A percentile compares a stretch with the other conserved stretches of the same genome.
Conservation (phyloP, 768 basidiomycete genomes). For the Boletellus sp. region DNA sequence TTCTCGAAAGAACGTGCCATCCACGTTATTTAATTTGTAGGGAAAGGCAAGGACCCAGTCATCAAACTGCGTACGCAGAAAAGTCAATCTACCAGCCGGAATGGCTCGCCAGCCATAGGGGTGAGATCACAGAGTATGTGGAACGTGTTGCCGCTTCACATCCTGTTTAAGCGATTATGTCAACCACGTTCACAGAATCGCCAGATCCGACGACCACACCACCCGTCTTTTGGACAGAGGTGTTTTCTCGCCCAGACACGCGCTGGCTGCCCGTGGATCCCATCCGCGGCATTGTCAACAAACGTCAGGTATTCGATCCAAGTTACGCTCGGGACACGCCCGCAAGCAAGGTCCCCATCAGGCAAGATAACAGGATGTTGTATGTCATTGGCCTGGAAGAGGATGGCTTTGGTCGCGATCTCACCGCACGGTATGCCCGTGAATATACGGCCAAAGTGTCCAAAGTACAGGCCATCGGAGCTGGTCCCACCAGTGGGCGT, state of each 20-base stretch:
- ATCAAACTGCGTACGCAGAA: slow-evolving; percentile 58
- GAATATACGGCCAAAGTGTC: slow-evolving; percentile 76
- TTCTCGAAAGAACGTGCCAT: slow-evolving; percentile 3
- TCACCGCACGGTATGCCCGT: slow-evolving; percentile 84
- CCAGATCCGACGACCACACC: slow-evolving; percentile 59
- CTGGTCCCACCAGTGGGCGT: slow-evolving; percentile 48
- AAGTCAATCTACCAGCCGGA: slow-evolving; percentile 43
- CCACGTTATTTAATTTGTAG: slow-evolving; percentile 29
- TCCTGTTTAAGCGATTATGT: slow-evolving; percentile 24
- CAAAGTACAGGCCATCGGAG: slow-evolving; percentile 68
- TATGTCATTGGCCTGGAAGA: slow-evolving; percentile 96
- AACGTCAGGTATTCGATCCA: slow-evolving; percentile 78
- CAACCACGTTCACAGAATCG: slow-evolving; percentile 20
- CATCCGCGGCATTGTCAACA: slow-evolving; percentile 74
- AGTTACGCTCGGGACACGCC: slow-evolving; percentile 31
- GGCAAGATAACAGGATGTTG: slow-evolving; percentile 76
- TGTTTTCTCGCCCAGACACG: slow-evolving; percentile 87
- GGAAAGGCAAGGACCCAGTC: slow-evolving; percentile 55
- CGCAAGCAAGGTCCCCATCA: slow-evolving; percentile 11
- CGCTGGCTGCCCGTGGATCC: slow-evolving; percentile 95
- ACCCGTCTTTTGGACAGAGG: slow-evolving; percentile 96
- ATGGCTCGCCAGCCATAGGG: slow-evolving; percentile 26
- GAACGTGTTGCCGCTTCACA: slow-evolving; percentile 1
- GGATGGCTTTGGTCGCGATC: slow-evolving; percentile 87
- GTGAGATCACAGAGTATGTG: slow-evolving; percentile 19